Evolutionary conservation across 1,139 yeast genomes (phyloP), one percentile per base, ranked within the genome.

Genomic region (Eremothecium gossypii): DNA sequence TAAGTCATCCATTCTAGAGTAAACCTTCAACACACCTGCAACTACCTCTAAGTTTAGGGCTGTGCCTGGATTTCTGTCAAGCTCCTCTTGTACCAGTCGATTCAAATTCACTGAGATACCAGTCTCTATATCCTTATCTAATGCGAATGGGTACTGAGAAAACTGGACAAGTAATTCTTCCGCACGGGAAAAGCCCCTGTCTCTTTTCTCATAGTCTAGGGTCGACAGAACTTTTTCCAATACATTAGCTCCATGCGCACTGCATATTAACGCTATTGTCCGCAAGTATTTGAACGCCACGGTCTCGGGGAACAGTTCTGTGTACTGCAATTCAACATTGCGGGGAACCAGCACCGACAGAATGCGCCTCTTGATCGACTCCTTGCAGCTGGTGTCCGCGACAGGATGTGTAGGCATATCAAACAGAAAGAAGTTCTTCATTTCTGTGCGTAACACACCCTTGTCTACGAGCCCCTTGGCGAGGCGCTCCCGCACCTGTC

Each of bases 341-440:
- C 95, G 76, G 37, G 82, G 70, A 8, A 85, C 78, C 51, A 91
- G 70, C 44, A 86, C 64, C 41, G 75, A 72, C 49, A 89, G 69
- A 30, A 86, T 76, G 56, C 97, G 75, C 50, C 78, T 74, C 49
- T 81, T 78, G 40, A 77, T 70, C 45, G 86, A 79, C 51, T 83
- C 83, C 63, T 87, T 93, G 55, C 94, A 85, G 38, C 83, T 74
- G 43, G 81, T 68, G 65, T 91, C 98, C 32, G 93, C 83, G 10
- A 91, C 78, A 3, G 99, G 99, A 63, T 93, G 98, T 7, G 98
- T 93, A 20, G 98, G 96, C 96, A 91, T 91, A 65, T 91, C 98
- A 55, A 91, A 91, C 44, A 91, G 69, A 58, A 93, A 79, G 63
- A 91, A 91, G 67, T 86, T 93, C 60, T 89, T 87, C 61, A 95